A percentile compares a stretch with the other conserved stretches of the same genome.
Evolutionary conservation across 441 rosid genomes (phyloP).

Genomic region (Erodium chrysanthum): DNA sequence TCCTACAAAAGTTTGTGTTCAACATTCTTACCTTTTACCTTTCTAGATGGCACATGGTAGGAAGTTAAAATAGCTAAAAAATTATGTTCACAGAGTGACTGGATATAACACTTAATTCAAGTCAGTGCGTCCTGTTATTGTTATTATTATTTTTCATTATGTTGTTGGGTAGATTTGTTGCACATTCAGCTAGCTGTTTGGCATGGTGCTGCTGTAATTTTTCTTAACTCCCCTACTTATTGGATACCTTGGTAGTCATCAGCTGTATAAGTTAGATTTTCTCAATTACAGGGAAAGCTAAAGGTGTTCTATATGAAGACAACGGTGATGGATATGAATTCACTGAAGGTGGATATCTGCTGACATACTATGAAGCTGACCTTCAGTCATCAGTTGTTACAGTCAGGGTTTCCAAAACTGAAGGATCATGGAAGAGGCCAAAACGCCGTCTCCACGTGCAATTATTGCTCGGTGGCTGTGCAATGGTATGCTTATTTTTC

Average conservation of each 20-base stretch:
- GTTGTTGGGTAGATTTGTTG: neutral
- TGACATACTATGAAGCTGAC: conserved; percentile 63
- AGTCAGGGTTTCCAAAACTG: conserved; percentile 46
- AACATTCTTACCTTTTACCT: neutral
- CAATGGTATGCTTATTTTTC: conserved; percentile 42
- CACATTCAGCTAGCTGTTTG: neutral
- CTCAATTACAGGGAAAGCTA: conserved; percentile 51
- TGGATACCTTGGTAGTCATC: neutral
- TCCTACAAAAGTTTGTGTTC: neutral
- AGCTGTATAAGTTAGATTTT: conserved; percentile 10
- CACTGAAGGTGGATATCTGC: conserved; percentile 48
- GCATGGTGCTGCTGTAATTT: conserved; percentile 1
- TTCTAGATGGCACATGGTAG: conserved; percentile 2
- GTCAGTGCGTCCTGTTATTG: neutral
- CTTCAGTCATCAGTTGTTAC: conserved; percentile 51
- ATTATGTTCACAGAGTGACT: neutral
- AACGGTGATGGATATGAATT: conserved; percentile 88
- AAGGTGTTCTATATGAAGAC: conserved; percentile 76
- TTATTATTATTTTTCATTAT: neutral
- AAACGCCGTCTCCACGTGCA: conserved; percentile 60
- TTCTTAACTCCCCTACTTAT: neutral
- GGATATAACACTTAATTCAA: neutral
- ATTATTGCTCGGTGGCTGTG: conserved; percentile 75
- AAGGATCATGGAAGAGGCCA: conserved; percentile 92
- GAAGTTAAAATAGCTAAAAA: neutral